phyloP scores from a whole-genome alignment of 257 asterid species.

The Solanum sparsipilum region DNA sequence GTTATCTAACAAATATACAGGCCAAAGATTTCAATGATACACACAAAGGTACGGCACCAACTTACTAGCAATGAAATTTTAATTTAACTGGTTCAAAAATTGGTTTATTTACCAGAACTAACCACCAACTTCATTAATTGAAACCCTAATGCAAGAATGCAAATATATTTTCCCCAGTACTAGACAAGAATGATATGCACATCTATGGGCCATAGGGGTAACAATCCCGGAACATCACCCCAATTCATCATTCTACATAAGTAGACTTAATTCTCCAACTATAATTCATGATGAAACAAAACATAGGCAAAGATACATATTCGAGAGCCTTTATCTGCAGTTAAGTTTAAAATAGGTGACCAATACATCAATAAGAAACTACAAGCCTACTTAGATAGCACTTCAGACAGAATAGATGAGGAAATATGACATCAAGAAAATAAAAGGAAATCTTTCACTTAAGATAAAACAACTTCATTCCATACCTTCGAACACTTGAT shows the following conservation, averaged over 20 bases:
- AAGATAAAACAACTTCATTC: not conserved
- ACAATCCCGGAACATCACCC: not conserved
- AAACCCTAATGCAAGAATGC: not conserved
- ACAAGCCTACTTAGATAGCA: not conserved
- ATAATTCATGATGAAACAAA: not conserved
- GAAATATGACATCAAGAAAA: not conserved
- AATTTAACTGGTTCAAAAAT: not conserved
- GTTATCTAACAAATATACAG: not conserved
- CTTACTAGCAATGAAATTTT: not conserved
- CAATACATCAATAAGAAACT: not conserved
- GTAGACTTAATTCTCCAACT: not conserved
- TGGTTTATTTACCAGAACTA: not conserved
- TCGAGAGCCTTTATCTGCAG: not conserved
- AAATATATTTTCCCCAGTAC: not conserved
- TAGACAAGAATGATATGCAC: not conserved
- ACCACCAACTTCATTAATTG: not conserved
- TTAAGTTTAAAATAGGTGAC: not conserved
- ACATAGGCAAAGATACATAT: not conserved
- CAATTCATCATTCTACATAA: not conserved
- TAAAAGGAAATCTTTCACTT: not conserved
- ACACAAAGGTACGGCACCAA: not conserved
- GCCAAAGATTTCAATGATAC: not conserved
- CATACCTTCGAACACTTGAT: constrained; percentile 93
- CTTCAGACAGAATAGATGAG: not conserved
- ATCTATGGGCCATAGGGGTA: not conserved